Evolutionary conservation across 495 filamentous ascomycete genomes (phyloP).

Genomic region (Podospora appendiculata): DNA sequence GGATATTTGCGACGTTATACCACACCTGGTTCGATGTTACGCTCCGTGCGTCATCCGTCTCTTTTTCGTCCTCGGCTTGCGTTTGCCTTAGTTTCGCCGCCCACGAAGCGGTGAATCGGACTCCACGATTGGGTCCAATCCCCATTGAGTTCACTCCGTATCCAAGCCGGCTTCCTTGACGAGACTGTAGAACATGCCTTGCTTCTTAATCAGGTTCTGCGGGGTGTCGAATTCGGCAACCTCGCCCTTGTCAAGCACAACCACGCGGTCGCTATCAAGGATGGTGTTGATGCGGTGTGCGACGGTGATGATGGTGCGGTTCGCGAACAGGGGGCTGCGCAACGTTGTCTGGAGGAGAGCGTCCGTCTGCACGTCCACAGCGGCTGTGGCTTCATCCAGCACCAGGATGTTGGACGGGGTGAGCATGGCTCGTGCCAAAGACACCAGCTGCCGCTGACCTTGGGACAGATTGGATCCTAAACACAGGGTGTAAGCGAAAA

Average conservation of each 20-base stretch:
- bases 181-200: constrained; percentile 36
- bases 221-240: constrained; percentile 43
- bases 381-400: constrained; percentile 93
- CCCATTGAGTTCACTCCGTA: constrained; percentile 3
- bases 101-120: too few species aligned
- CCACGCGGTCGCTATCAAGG: constrained; percentile 82
- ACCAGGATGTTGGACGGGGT: constrained; percentile 96
- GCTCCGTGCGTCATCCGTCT: too few species aligned
- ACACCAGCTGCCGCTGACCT: constrained; percentile 87
- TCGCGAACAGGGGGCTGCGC: constrained; percentile 59
- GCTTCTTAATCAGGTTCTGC: constrained; percentile 31
- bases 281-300: constrained; percentile 97
- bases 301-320: constrained; percentile 96
- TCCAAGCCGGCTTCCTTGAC: constrained; percentile 42
- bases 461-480: constrained; percentile 71
- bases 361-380: constrained; percentile 93
- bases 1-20: too few species aligned
- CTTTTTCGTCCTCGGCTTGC: too few species aligned
- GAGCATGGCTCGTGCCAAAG: constrained; percentile 84
- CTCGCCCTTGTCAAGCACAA: constrained; percentile 65
- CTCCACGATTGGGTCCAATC: too few species aligned
- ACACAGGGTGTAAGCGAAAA: background rate
- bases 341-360: constrained; percentile 68
- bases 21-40: too few species aligned
- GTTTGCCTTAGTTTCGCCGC: too few species aligned